These are phyloP conservation scores for Boletellus emodensis DNA, from an alignment of 768 basidiomycete genomes.

Conservation along the genomic window DNA sequence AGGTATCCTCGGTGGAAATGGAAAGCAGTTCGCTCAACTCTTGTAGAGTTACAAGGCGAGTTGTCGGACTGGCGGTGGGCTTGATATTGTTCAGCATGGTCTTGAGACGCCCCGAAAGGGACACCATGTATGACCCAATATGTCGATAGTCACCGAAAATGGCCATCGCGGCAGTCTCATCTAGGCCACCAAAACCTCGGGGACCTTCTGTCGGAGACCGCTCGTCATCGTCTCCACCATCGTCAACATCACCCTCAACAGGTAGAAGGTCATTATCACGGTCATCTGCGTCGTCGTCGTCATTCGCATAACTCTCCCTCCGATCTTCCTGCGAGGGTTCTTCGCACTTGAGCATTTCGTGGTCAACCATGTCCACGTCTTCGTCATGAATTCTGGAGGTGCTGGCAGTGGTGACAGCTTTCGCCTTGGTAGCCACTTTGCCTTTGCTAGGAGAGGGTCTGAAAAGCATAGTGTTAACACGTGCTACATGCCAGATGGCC, in stretches of 20 bases:
- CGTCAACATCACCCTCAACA: slow-evolving; percentile 47
- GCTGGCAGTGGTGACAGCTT: slow-evolving; percentile 52
- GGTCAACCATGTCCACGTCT: slow-evolving; percentile 75
- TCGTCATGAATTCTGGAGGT: slow-evolving; percentile 66
- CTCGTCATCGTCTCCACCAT: slow-evolving; percentile 38
- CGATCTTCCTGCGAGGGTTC: slow-evolving; percentile 42
- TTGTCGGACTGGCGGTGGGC: slow-evolving; percentile 75
- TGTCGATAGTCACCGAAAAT: slow-evolving; percentile 86
- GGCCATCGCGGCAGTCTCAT: slow-evolving; percentile 70
- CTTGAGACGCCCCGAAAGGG: slow-evolving; percentile 83
- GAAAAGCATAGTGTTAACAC: slow-evolving; percentile 11
- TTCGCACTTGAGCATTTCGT: slow-evolving; percentile 48
- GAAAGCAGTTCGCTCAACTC: slow-evolving; percentile 93
- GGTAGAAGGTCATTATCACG: slow-evolving; percentile 46
- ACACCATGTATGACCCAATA: slow-evolving; percentile 90
- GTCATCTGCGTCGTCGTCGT: slow-evolving; percentile 41
- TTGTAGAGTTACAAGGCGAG: slow-evolving; percentile 84
- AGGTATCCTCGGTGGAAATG: slow-evolving; percentile 95
- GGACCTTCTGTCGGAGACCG: slow-evolving; percentile 34
- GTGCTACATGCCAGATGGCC: slow-evolving; percentile 6
- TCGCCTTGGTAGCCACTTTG: slow-evolving; percentile 56
- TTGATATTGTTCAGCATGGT: slow-evolving; percentile 88
- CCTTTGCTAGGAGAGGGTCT: slow-evolving; percentile 55
- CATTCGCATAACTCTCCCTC: slow-evolving; percentile 41
- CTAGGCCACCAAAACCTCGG: slow-evolving; percentile 48